phyloP scores from a whole-genome alignment of 805 yeast genomes.

The Isabelozyma gotoi region DNA sequence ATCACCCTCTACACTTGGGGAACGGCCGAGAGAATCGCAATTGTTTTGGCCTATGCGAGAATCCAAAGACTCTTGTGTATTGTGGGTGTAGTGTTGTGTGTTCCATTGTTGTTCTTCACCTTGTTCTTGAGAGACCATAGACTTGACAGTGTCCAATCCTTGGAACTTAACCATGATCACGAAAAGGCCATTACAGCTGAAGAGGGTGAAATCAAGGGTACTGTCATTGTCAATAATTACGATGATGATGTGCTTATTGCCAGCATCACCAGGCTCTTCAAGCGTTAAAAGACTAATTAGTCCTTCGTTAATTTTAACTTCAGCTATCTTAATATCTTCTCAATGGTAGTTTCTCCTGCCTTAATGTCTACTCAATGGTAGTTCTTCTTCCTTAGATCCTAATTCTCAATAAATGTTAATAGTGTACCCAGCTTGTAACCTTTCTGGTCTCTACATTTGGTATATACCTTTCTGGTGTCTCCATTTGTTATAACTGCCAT shows the following conservation, averaged over 20 bases:
- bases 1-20: slow-evolving; percentile 53
- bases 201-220: slow-evolving; percentile 9
- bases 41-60: slow-evolving; percentile 55
- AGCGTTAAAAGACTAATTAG: slow-evolving; percentile 1
- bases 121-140: slow-evolving; percentile 50
- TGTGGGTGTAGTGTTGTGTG: slow-evolving; percentile 34
- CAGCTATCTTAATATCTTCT: background rate
- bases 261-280: slow-evolving; percentile 11
- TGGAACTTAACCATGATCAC: slow-evolving; percentile 7
- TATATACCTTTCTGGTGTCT: too few species aligned
- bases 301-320: background rate
- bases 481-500: too few species aligned
- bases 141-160: slow-evolving; percentile 20
- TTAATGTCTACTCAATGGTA: background rate
- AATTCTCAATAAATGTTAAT: slow-evolving; percentile 3
- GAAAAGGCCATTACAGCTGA: slow-evolving; percentile 12
- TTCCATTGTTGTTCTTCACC: slow-evolving; percentile 30
- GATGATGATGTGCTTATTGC: slow-evolving; percentile 20
- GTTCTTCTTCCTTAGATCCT: background rate
- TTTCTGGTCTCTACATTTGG: too few species aligned
- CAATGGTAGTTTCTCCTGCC: too few species aligned
- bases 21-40: slow-evolving; percentile 53
- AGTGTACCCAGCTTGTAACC: too few species aligned
- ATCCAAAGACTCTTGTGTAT: slow-evolving; percentile 55
- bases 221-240: slow-evolving; percentile 20